These are phyloP conservation scores for Anisodus tanguticus DNA, from an alignment of 257 asterid genomes.

Conservation along the genomic window DNA sequence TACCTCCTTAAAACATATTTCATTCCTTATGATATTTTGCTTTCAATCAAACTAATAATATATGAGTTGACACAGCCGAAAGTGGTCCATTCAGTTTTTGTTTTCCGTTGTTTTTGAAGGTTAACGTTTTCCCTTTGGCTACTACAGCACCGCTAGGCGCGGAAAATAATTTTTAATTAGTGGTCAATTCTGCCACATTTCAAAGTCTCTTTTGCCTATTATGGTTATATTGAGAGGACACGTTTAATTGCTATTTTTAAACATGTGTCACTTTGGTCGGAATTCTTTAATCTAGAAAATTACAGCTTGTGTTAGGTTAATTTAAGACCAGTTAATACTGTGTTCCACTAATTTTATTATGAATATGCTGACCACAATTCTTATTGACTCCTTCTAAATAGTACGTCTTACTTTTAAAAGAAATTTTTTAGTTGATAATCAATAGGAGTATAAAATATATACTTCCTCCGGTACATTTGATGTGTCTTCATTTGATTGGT, in stretches of 20 bases:
- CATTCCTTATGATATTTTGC: too few species aligned
- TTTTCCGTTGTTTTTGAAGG: background rate
- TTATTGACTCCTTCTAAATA: background rate
- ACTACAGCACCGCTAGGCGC: background rate
- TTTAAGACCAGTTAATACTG: background rate
- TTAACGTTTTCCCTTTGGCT: background rate
- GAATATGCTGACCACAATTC: background rate
- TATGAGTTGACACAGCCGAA: too few species aligned
- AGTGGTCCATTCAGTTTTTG: background rate
- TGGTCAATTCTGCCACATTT: conserved; percentile 17
- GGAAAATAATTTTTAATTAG: background rate
- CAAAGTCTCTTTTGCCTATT: background rate
- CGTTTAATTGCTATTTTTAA: background rate
- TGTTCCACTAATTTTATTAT: background rate
- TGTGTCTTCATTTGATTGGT: background rate
- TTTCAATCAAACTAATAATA: too few species aligned
- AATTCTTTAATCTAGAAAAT: background rate
- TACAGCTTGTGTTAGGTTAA: background rate
- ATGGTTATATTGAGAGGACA: background rate
- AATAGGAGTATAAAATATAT: background rate
- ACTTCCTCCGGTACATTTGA: background rate
- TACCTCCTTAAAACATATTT: too few species aligned
- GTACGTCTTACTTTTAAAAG: background rate
- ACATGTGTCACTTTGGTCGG: conserved; percentile 4
- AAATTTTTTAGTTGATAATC: background rate